Evolutionary conservation across 805 yeast genomes (phyloP).

Genomic region (Ogataea trehalophila): DNA sequence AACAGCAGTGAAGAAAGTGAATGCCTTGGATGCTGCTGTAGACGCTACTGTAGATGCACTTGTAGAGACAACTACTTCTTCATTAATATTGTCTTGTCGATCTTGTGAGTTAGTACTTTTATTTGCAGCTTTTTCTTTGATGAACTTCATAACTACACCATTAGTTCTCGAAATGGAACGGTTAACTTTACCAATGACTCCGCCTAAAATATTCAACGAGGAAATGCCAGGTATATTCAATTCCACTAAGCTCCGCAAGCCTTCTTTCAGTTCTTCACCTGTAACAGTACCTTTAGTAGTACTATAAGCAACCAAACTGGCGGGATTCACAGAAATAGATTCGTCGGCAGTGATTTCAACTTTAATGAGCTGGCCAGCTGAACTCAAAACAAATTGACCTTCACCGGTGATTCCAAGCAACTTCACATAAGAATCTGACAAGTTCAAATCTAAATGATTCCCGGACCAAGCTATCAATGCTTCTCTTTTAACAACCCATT

Average conservation of each 20-base stretch:
- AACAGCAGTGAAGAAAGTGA: not conserved
- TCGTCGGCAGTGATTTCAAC: constrained; percentile 34
- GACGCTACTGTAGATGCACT: not conserved
- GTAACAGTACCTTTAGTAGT: not conserved
- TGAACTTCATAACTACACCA: not conserved
- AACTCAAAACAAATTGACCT: constrained; percentile 37
- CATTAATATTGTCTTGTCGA: not conserved
- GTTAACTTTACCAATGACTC: not conserved
- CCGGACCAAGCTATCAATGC: constrained; percentile 47
- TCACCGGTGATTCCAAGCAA: constrained; percentile 27
- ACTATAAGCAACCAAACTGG: constrained; percentile 36
- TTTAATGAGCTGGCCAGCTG: constrained; percentile 36
- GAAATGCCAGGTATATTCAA: constrained; percentile 22
- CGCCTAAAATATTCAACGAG: not conserved
- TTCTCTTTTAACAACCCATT: constrained; percentile 36
- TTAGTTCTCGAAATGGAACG: not conserved
- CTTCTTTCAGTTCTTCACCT: constrained; percentile 6
- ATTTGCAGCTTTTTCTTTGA: not conserved
- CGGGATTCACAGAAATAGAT: constrained; percentile 34
- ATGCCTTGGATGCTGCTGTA: not conserved
- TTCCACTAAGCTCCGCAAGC: constrained; percentile 19
- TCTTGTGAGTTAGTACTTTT: not conserved
- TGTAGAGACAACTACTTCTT: not conserved
- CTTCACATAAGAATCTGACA: constrained; percentile 4
- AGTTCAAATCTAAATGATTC: constrained; percentile 24